Evolutionary conservation across 305 asterid genomes (phyloP).

Genomic region (Rubia peregrina): DNA sequence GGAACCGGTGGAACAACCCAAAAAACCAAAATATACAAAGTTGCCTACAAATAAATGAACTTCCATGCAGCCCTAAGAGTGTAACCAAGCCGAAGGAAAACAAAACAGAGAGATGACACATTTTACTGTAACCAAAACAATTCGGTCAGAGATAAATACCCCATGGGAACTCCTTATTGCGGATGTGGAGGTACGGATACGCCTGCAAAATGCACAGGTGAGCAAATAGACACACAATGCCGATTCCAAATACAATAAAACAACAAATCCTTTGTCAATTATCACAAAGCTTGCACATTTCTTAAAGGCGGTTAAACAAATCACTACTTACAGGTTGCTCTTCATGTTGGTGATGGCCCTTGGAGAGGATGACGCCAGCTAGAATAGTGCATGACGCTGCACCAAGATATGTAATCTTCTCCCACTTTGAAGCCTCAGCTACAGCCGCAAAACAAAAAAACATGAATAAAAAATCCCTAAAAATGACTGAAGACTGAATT

Average conservation of each 20-base stretch:
- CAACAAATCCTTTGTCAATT: too few species aligned
- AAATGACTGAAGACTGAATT: too few species aligned
- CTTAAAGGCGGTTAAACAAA: background rate
- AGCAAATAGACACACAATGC: background rate
- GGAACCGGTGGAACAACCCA: too few species aligned
- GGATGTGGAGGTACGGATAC: slow-evolving; percentile 63
- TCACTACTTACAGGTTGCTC: slow-evolving; percentile 60
- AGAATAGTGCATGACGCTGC: slow-evolving; percentile 38
- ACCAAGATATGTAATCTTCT: slow-evolving; percentile 59
- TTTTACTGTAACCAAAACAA: background rate
- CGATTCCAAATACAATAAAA: background rate
- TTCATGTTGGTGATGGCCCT: slow-evolving; percentile 57
- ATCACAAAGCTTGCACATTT: background rate
- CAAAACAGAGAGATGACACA: too few species aligned
- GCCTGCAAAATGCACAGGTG: slow-evolving; percentile 33
- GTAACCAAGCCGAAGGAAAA: too few species aligned
- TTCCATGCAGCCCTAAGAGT: too few species aligned
- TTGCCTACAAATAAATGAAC: too few species aligned
- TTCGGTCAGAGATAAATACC: slow-evolving; percentile 30
- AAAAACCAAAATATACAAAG: too few species aligned
- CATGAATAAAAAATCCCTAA: background rate
- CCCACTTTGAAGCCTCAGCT: slow-evolving; percentile 83
- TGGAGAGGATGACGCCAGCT: slow-evolving; percentile 42
- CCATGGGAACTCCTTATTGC: slow-evolving; percentile 87
- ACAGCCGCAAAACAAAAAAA: slow-evolving; percentile 4